phyloP scores from a whole-genome alignment of 257 asterid genomes.

The Verbascum thapsus region DNA sequence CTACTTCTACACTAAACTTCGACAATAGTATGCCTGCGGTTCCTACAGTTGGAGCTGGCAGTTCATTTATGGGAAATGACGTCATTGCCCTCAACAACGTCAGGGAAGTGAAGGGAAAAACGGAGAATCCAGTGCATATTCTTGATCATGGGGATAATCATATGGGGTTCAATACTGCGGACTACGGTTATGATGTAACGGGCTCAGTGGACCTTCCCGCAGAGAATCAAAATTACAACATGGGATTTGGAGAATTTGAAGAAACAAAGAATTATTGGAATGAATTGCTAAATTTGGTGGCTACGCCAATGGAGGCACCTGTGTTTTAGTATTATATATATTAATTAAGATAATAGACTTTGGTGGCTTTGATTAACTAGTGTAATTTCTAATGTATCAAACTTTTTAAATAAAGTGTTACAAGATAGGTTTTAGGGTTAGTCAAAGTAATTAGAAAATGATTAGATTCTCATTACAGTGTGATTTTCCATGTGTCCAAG shows the following conservation, averaged over 20 bases:
- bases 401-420: neutral
- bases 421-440: neutral
- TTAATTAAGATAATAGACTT: no score
- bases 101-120: slow-evolving; percentile 21
- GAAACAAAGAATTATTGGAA: slow-evolving; percentile 40
- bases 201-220: slow-evolving; percentile 31
- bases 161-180: neutral
- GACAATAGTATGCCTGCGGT: slow-evolving; percentile 15
- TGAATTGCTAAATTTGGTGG: slow-evolving; percentile 42
- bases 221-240: slow-evolving; percentile 4
- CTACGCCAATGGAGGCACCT: slow-evolving; percentile 35
- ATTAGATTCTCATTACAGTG: no score
- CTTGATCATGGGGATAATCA: neutral
- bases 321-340: no score
- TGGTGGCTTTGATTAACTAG: neutral
- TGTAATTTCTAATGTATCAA: neutral
- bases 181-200: slow-evolving; percentile 22
- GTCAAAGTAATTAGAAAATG: no score
- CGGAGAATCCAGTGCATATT: slow-evolving; percentile 25
- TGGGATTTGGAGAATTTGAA: slow-evolving; percentile 32
- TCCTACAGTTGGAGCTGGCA: slow-evolving; percentile 15
- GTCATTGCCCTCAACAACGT: neutral
- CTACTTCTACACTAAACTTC: slow-evolving; percentile 48
- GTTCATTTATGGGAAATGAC: slow-evolving; percentile 12
- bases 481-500: no score